Evolutionary conservation across 768 basidiomycete genomes (phyloP).

Genomic region (Ramaria sp.): DNA sequence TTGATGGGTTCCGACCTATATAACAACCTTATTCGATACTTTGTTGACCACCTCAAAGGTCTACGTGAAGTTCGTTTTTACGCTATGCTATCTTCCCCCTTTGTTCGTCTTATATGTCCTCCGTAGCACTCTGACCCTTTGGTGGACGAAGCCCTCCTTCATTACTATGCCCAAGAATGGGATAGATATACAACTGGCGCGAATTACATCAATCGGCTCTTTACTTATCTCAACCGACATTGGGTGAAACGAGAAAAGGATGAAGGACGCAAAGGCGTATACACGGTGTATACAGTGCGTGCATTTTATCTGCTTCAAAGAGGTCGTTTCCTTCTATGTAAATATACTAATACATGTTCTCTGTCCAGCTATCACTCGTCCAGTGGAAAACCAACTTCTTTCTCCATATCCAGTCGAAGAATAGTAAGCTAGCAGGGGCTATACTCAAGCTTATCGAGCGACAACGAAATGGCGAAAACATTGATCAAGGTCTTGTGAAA

Average conservation of each 20-base stretch:
- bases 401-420: conserved; percentile 71
- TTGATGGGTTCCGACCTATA: conserved; percentile 97
- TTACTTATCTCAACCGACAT: conserved; percentile 96
- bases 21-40: conserved; percentile 88
- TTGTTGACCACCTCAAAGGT: conserved; percentile 66
- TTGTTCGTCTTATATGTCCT: conserved; percentile 3
- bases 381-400: conserved; percentile 95
- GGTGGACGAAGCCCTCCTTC: conserved; percentile 79
- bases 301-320: not conserved
- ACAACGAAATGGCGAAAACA: conserved; percentile 88
- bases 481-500: conserved; percentile 88
- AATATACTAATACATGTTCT: not conserved
- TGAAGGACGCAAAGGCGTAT: conserved; percentile 90
- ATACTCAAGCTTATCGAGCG: conserved; percentile 84
- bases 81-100: conserved; percentile 10
- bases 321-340: conserved; percentile 3
- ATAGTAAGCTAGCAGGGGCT: conserved; percentile 76
- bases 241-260: conserved; percentile 99
- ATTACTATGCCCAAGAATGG: conserved; percentile 91
- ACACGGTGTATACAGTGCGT: conserved; percentile 89
- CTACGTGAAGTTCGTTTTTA: conserved; percentile 42
- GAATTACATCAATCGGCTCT: conserved; percentile 93
- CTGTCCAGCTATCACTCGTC: conserved; percentile 72
- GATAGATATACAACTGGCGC: conserved; percentile 94
- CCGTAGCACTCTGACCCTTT: conserved; percentile 64